Base-by-base conservation (phyloP, 495 filamentous ascomycete genomes). In the Lasiosphaeria ovina region DNA sequence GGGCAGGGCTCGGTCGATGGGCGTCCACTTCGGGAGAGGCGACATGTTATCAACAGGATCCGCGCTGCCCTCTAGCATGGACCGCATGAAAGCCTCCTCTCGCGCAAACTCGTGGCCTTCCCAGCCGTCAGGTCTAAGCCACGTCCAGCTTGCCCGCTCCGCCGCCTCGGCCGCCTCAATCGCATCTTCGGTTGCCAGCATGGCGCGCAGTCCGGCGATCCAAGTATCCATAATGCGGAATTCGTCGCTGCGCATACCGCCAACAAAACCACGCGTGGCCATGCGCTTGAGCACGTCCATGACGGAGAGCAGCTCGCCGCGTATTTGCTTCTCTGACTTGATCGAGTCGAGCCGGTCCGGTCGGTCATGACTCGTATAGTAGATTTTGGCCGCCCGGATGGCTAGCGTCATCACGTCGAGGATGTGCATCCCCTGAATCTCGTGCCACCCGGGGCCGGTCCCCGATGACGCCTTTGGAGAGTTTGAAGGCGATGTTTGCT, bases 311-410 rank as follows among this genome's bases (percentile, higher is more conserved):
- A 98, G 80, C 58, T 97, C 94, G 33, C 79, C 64, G 35, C 92
- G 84, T 45, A 97, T 89, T 42, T 87, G 78, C 44, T 88, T 88
- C 68, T 97, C 92, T 2, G 87, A 87, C 66, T 89, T 91, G 77
- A 97, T 92, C 40, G 84, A 77, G 61, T 91, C 89, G n/a, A 97
- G 77, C 32, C 89, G 87, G 58, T 91, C 86, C 6, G 92, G 90
- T 24, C 88, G 78, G 66, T 92, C 85, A 69, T 97, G 92, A 1
- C 89, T 76, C 6, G 92, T 96, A 74, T 97, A 98, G 76, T 97
- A 98, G 49, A 92, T 87, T 70, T 92, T 96, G 38, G 94, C 94
- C 6, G 95, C 93, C 38, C 91, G 87, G 59, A 98, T 97, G 12
- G 93, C 93, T 49, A 97, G 79, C 3, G 94, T 98, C 73, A 93